These are phyloP conservation scores for Yarrowia sp. DNA, from an alignment of 805 yeast genomes.

Conservation along the genomic window DNA sequence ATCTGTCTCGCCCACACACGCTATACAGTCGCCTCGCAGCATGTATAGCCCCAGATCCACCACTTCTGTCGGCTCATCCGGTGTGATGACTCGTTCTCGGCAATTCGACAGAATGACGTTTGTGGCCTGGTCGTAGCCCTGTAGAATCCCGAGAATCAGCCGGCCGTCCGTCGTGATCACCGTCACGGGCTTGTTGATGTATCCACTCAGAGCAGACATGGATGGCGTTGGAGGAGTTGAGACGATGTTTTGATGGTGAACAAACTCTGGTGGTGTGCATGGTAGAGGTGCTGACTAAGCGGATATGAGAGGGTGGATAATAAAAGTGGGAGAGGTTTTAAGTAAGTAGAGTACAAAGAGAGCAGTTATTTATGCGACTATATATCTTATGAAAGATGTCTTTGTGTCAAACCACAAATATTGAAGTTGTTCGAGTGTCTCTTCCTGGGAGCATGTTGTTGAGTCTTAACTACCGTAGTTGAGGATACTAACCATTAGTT, in stretches of 20 bases:
- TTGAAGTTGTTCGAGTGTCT: too few species aligned
- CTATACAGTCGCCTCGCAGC: constrained; percentile 51
- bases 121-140: constrained; percentile 52
- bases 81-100: constrained; percentile 46
- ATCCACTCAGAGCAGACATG: constrained; percentile 45
- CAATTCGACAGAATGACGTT: constrained; percentile 49
- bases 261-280: constrained; percentile 27
- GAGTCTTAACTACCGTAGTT: too few species aligned
- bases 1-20: constrained; percentile 49
- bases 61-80: constrained; percentile 44
- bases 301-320: background rate
- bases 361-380: too few species aligned
- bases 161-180: constrained; percentile 51
- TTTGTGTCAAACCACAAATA: too few species aligned
- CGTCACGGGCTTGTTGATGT: constrained; percentile 44
- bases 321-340: too few species aligned
- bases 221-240: background rate
- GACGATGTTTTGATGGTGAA: background rate
- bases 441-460: too few species aligned
- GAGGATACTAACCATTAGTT: too few species aligned
- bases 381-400: too few species aligned
- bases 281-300: constrained; percentile 1
- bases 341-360: too few species aligned
- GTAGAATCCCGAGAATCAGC: constrained; percentile 48
- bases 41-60: constrained; percentile 50